Conservation (phyloP, 2,329 filamentous ascomycete species). For the Arthrobotrys iridis region DNA sequence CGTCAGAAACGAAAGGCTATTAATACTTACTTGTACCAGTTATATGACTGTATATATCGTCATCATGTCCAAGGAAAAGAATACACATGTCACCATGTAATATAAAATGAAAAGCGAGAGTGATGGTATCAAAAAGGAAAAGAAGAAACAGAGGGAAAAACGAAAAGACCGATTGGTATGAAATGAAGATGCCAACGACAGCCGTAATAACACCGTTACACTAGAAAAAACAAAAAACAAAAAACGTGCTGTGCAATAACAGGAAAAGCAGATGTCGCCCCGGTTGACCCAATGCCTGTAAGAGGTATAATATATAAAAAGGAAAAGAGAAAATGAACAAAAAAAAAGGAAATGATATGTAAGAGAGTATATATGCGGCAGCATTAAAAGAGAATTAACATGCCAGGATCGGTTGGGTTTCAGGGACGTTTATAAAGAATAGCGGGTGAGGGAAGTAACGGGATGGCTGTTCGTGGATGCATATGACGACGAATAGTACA, state of each 20-base stretch:
- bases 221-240: conserved; percentile 33
- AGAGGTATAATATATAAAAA: conserved; percentile 45
- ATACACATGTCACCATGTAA: conserved; percentile 7
- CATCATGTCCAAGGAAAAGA: conserved; percentile 35
- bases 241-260: conserved; percentile 11
- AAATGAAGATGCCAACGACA: conserved; percentile 49
- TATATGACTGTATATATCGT: conserved; percentile 52
- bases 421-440: conserved; percentile 43
- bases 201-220: conserved; percentile 55
- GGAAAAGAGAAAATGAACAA: conserved; percentile 34
- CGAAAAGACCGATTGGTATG: conserved; percentile 51
- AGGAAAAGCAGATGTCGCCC: conserved; percentile 44
- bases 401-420: conserved; percentile 47
- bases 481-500: conserved; percentile 51
- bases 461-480: conserved; percentile 51
- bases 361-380: conserved; percentile 51
- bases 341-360: conserved; percentile 44
- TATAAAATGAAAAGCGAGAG: conserved; percentile 39
- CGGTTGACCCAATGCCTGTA: conserved; percentile 53
- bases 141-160: conserved; percentile 19
- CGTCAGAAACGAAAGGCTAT: conserved; percentile 44
- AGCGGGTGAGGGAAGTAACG: conserved; percentile 31
- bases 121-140: conserved; percentile 51
- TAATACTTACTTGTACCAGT: conserved; percentile 45
- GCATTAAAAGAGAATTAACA: conserved; percentile 40